phyloP scores from a whole-genome alignment of 2,329 filamentous ascomycete species.

The Calonectria naviculata region DNA sequence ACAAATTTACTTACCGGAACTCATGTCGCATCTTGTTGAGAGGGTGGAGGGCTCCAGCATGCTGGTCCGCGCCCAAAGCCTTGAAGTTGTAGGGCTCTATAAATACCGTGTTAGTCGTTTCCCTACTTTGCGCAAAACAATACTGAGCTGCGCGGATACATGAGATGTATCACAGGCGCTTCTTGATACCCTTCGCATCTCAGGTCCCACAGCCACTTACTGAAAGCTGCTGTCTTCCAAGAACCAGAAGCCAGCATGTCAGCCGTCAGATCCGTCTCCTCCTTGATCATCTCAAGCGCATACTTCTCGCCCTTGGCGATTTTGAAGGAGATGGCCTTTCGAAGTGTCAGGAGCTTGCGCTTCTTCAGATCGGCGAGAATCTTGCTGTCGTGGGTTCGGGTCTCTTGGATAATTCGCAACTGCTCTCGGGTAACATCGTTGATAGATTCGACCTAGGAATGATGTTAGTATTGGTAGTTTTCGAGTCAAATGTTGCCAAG shows the following conservation, averaged over 20 bases:
- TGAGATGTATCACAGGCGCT: too few relatives aligned
- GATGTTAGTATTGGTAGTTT: conserved; percentile 10
- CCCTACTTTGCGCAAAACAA: background rate
- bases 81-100: conserved; percentile 80
- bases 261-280: conserved; percentile 93
- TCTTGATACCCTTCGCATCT: background rate
- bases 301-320: conserved; percentile 90
- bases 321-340: conserved; percentile 88
- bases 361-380: conserved; percentile 86
- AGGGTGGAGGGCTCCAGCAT: conserved; percentile 71
- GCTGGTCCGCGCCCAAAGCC: conserved; percentile 70
- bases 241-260: conserved; percentile 90
- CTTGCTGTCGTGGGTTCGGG: conserved; percentile 79
- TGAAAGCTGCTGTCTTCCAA: conserved; percentile 94
- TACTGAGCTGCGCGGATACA: background rate
- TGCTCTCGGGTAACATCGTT: conserved; percentile 82
- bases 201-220: conserved; percentile 71
- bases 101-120: background rate
- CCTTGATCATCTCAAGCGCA: conserved; percentile 86
- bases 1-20: conserved; percentile 67
- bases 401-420: conserved; percentile 78
- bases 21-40: conserved; percentile 96
- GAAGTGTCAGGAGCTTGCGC: conserved; percentile 86
- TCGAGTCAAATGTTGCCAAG: background rate
- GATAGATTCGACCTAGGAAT: conserved; percentile 73